Evolutionary conservation across 768 basidiomycete species (phyloP), one percentile per base, ranked within the genome.

Genomic region (Podaxis mareebaensis): DNA sequence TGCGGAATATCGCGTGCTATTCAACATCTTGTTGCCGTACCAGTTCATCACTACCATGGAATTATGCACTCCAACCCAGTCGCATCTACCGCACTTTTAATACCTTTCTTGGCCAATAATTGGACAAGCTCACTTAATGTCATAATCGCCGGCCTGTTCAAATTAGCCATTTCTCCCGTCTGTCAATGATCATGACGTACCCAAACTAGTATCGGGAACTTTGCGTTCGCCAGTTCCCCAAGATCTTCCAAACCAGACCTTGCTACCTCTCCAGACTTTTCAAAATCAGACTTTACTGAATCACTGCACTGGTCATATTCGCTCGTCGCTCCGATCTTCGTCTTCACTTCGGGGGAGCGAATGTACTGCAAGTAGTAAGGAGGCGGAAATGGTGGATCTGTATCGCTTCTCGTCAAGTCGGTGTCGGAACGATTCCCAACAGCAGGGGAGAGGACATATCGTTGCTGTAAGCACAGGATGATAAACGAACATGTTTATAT

Each of bases 21-120:
- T 61, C 51, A 61, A 22, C 61, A 51, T 56, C n/a, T 39, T 28
- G 33, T 56, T 56, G 5, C 53, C 61, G 13, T 39, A 63, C 61
- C 55, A 57, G 48, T 51, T 57, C 61, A 57, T 51, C 24, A 54
- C 55, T 17, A 51, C 55, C 44, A 63, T 56, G 13, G 60, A 53
- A 33, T 53, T 7, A 28, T 61, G 48, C 12, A 61, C 30, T 30
- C 60, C 60, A n/a, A 61, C 10, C 60, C 60, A 61, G 60, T 61
- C 44, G 52, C 52, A 53, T n/a, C 60, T 61, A 42, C 7, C 22
- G 2, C 22, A 15, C 24, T 2, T 13, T 60, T 51, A 60, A 17
- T 3, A 26, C 12, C 2, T 6, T 11, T n/a, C 20, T 39, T 15
- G 13, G 1, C 39, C 6, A 40, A 4, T 2, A 40, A 40, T 24